Evolutionary conservation across 768 basidiomycete genomes (phyloP).

Genomic region (Russula dissimulans): DNA sequence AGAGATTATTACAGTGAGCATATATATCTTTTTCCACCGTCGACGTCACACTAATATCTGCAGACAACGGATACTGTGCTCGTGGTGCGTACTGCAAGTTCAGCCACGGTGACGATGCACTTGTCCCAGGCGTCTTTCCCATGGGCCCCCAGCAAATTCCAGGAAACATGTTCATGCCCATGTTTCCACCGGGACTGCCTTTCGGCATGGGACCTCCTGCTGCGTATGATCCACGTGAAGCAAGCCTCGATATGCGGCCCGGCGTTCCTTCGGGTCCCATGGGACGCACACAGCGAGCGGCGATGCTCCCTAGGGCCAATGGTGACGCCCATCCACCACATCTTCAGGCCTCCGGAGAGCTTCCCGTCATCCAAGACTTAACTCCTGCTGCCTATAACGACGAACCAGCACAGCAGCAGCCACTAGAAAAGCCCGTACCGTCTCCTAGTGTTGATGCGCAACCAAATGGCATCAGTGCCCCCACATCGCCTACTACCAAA

Average conservation of each 20-base stretch:
- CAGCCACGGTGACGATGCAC: slow-evolving; percentile 86
- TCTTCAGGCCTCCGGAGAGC: slow-evolving; percentile 49
- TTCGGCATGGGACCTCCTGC: slow-evolving; percentile 41
- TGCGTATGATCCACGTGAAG: slow-evolving; percentile 69
- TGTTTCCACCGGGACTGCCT: slow-evolving; percentile 54
- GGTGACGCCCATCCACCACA: slow-evolving; percentile 32
- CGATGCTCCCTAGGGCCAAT: slow-evolving; percentile 49
- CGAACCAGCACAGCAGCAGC: background rate
- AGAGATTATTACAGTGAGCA: slow-evolving; percentile 85
- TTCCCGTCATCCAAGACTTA: slow-evolving; percentile 77
- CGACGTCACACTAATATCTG: slow-evolving; percentile 10
- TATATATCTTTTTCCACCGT: slow-evolving; percentile 15
- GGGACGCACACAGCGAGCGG: slow-evolving; percentile 41
- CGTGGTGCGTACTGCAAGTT: slow-evolving; percentile 85
- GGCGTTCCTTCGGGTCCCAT: slow-evolving; percentile 24
- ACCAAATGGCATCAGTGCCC: background rate
- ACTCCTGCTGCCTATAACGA: slow-evolving; percentile 44
- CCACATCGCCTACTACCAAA: slow-evolving; percentile 5
- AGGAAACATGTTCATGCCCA: slow-evolving; percentile 52
- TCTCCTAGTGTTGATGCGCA: background rate
- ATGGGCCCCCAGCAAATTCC: slow-evolving; percentile 37
- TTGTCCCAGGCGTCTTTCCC: slow-evolving; percentile 61
- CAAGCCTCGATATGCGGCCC: slow-evolving; percentile 72
- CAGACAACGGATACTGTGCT: slow-evolving; percentile 87
- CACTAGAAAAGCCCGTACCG: background rate